phyloP scores from a whole-genome alignment of 2,329 filamentous ascomycete genomes.

The Xylaria sp. region DNA sequence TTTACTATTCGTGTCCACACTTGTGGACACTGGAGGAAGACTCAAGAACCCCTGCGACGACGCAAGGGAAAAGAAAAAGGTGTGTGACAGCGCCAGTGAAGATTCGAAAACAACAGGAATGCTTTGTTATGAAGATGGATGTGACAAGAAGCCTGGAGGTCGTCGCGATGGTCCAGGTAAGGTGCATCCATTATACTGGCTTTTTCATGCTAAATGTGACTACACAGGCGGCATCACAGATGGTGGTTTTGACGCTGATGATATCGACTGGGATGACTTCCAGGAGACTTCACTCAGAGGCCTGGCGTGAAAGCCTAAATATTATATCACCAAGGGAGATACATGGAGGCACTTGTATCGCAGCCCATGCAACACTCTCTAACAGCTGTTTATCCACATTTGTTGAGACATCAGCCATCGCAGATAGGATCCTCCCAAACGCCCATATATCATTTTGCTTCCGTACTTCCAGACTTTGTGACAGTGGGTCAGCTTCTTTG shows the following conservation, averaged over 20 bases:
- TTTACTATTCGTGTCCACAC: background rate
- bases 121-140: background rate
- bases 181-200: background rate
- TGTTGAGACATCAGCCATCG: conserved; percentile 6
- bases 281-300: background rate
- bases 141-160: conserved; percentile 12
- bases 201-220: conserved; percentile 11
- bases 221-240: conserved; percentile 5
- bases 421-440: conserved; percentile 11
- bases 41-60: background rate
- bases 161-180: conserved; percentile 8
- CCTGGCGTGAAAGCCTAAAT: conserved; percentile 7
- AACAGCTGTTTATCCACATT: conserved; percentile 15
- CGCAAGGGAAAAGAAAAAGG: background rate
- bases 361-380: conserved; percentile 17
- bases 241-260: conserved; percentile 7
- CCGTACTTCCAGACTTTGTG: background rate
- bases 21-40: background rate
- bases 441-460: conserved; percentile 17
- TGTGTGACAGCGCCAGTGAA: background rate
- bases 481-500: conserved; percentile 3
- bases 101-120: conserved; percentile 14
- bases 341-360: conserved; percentile 10
- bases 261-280: conserved; percentile 3
- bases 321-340: conserved; percentile 10